These are phyloP conservation scores for Candida maltosa DNA, from an alignment of 805 yeast genomes.

Conservation along the genomic window DNA sequence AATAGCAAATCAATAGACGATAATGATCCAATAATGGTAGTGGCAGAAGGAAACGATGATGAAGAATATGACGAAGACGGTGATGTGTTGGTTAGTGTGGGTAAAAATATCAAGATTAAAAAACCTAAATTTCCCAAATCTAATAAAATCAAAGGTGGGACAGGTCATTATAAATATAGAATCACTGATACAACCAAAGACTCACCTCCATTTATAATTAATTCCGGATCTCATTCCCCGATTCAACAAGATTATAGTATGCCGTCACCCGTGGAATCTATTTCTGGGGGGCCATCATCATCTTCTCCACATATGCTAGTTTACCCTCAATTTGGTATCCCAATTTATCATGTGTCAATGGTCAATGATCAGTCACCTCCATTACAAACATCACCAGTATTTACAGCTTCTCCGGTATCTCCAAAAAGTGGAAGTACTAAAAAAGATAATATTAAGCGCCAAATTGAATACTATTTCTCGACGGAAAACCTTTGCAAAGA, in stretches of 20 bases:
- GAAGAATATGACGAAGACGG: neutral
- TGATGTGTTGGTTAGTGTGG: constrained; percentile 6
- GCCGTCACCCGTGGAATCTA: too few relatives aligned
- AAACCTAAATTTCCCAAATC: constrained; percentile 8
- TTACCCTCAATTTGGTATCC: neutral
- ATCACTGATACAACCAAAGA: constrained; percentile 1
- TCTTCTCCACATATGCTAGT: neutral
- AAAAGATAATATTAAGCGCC: constrained; percentile 10
- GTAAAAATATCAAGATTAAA: constrained; percentile 9
- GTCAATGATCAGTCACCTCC: neutral
- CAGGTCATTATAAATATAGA: constrained; percentile 2
- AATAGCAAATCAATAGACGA: neutral
- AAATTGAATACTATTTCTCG: constrained; percentile 20
- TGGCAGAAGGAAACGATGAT: neutral
- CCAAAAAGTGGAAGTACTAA: neutral
- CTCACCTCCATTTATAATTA: too few relatives aligned
- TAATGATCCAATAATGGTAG: neutral
- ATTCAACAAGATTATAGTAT: too few relatives aligned
- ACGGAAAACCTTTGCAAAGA: constrained; percentile 20
- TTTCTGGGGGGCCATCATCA: neutral
- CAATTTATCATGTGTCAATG: neutral
- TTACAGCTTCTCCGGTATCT: constrained; percentile 2
- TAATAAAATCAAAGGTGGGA: neutral
- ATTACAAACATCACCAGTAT: neutral
- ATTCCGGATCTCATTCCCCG: too few relatives aligned